Conservation (phyloP, 306 rosid species). For the Lupinus albus region DNA sequence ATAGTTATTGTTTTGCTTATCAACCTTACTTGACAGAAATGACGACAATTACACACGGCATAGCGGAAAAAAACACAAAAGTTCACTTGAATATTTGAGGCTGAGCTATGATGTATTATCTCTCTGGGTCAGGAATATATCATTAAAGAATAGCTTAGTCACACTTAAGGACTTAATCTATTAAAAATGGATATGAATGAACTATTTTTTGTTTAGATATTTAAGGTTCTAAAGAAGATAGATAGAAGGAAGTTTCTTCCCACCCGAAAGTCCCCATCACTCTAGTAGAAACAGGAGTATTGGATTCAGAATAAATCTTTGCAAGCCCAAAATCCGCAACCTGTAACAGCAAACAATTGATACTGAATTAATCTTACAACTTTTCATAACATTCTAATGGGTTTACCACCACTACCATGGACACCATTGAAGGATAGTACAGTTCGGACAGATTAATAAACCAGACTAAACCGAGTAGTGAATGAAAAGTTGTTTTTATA, state of each 20-base stretch:
- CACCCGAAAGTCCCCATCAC: constrained; percentile 99
- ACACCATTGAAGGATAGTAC: neutral
- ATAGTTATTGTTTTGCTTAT: neutral
- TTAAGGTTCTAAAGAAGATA: constrained; percentile 28
- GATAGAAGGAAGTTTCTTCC: constrained; percentile 40
- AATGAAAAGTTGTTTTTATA: neutral
- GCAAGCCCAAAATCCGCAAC: constrained; percentile 99
- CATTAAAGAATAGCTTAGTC: neutral
- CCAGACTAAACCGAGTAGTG: neutral
- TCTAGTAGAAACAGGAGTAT: constrained; percentile 93
- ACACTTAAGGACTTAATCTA: constrained; percentile 4
- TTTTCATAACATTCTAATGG: constrained; percentile 1
- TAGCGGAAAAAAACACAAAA: neutral
- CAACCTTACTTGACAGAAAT: neutral
- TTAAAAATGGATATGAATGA: constrained; percentile 12
- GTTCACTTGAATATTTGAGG: no score
- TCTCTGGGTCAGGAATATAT: no score
- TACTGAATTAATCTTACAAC: neutral
- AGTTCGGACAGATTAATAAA: neutral
- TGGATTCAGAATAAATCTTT: constrained; percentile 72
- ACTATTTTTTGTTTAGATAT: constrained; percentile 1
- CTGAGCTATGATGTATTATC: neutral
- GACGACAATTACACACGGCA: neutral
- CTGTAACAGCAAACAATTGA: constrained; percentile 45
- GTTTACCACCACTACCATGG: constrained; percentile 3